Conservation (phyloP, 2,329 filamentous ascomycete species). For the Aspergillus luchuensis region DNA sequence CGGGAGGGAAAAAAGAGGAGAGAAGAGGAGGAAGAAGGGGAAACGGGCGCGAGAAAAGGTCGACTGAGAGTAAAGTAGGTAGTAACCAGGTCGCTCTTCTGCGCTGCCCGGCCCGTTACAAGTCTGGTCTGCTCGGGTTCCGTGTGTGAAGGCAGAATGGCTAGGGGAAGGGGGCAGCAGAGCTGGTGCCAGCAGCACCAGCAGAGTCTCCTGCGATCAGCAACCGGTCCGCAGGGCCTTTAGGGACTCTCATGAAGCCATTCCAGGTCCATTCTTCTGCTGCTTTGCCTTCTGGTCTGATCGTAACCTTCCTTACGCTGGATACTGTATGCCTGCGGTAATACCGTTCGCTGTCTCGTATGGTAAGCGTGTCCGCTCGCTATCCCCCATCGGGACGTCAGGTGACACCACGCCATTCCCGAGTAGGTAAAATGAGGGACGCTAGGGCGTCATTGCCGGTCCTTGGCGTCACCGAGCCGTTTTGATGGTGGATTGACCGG, state of each 20-base stretch:
- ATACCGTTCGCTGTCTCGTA: constrained; percentile 10
- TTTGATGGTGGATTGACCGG: constrained; percentile 9
- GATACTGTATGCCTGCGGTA: constrained; percentile 24
- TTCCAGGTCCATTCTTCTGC: constrained; percentile 16
- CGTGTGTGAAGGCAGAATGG: constrained; percentile 9
- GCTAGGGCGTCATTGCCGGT: neutral
- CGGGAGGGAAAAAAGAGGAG: constrained; percentile 13
- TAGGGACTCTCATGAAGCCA: constrained; percentile 23
- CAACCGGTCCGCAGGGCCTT: neutral
- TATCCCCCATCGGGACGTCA: constrained; percentile 10
- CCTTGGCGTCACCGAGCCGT: constrained; percentile 8
- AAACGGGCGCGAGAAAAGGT: constrained; percentile 13
- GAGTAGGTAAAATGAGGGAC: neutral
- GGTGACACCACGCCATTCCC: constrained; percentile 12
- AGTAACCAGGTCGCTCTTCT: neutral
- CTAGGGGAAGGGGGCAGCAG: constrained; percentile 2
- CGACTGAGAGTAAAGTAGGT: no score
- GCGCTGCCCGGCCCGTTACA: constrained; percentile 22
- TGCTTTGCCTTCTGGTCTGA: constrained; percentile 14
- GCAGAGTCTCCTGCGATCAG: neutral
- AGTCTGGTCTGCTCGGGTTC: constrained; percentile 21
- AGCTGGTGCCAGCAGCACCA: constrained; percentile 11
- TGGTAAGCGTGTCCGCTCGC: constrained; percentile 12
- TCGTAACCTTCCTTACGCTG: constrained; percentile 14
- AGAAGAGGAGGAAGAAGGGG: constrained; percentile 13